Conservation (phyloP, 768 basidiomycete species). For the Cystofilobasidium capitatum region DNA sequence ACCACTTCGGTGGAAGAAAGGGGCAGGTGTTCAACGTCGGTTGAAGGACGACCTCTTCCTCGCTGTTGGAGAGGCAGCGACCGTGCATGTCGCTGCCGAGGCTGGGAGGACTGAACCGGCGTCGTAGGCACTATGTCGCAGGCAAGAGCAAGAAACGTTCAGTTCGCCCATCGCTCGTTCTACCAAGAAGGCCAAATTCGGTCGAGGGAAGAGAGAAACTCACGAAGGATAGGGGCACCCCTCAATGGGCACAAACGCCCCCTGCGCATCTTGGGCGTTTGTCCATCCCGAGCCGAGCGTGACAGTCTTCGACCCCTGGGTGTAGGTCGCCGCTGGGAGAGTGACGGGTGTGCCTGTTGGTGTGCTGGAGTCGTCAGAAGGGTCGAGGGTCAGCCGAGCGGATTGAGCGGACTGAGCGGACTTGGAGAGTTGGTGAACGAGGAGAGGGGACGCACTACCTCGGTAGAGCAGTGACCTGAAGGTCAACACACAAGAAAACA, state of each 20-base stretch:
- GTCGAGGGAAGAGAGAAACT: neutral
- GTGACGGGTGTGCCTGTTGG: slow-evolving; percentile 50
- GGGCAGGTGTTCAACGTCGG: too few species aligned
- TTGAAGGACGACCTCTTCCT: too few species aligned
- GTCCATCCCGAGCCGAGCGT: slow-evolving; percentile 5
- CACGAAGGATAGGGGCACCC: slow-evolving; percentile 48
- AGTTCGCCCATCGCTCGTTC: too few species aligned
- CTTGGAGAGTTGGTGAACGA: too few species aligned
- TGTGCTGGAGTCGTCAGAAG: slow-evolving; percentile 50
- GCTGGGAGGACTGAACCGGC: too few species aligned
- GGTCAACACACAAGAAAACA: neutral
- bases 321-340: slow-evolving; percentile 33
- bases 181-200: neutral
- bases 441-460: slow-evolving; percentile 7
- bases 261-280: slow-evolving; percentile 50
- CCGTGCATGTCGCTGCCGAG: too few species aligned
- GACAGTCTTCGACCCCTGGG: slow-evolving; percentile 31
- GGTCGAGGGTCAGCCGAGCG: slow-evolving; percentile 36
- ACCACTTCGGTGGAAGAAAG: too few species aligned
- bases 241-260: slow-evolving; percentile 53
- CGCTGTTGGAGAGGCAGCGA: too few species aligned
- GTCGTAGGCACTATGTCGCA: too few species aligned
- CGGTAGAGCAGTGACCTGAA: slow-evolving; percentile 3
- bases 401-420: neutral
- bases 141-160: too few species aligned